phyloP scores from a whole-genome alignment of 345 rosid genomes.

The Punica granatum region DNA sequence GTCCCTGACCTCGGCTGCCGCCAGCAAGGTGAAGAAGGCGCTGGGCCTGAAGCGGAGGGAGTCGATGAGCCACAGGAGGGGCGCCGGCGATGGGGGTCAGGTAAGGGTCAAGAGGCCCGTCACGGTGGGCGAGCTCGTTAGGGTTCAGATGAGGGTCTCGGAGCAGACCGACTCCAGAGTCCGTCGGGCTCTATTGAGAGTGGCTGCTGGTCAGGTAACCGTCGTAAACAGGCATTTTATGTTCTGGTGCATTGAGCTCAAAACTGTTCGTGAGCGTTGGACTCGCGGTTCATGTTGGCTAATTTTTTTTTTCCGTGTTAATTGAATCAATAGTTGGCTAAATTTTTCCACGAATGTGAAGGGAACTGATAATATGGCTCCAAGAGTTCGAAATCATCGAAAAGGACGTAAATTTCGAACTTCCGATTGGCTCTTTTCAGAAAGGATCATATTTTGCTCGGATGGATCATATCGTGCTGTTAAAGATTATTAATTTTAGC shows the following conservation, averaged over 20 bases:
- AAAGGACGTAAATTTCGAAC: background rate
- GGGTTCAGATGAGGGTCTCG: slow-evolving; percentile 71
- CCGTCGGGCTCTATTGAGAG: slow-evolving; percentile 71
- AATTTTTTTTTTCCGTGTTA: too few species aligned
- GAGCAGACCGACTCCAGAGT: slow-evolving; percentile 85
- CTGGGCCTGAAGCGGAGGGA: slow-evolving; percentile 68
- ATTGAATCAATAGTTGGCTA: background rate
- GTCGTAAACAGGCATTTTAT: background rate
- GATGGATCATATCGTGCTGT: background rate
- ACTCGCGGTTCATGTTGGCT: too few species aligned
- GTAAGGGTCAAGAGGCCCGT: slow-evolving; percentile 39
- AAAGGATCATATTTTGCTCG: background rate
- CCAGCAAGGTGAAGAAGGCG: slow-evolving; percentile 89
- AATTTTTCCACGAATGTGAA: background rate
- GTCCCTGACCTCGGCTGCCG: slow-evolving; percentile 76
- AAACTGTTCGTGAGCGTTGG: background rate
- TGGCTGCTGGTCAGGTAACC: slow-evolving; percentile 73
- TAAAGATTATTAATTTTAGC: background rate
- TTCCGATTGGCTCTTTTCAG: background rate
- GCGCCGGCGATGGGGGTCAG: slow-evolving; percentile 15
- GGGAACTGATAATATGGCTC: background rate
- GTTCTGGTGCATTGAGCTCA: background rate
- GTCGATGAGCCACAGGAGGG: slow-evolving; percentile 20
- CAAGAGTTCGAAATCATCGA: background rate
- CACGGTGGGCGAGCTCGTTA: slow-evolving; percentile 76